phyloP scores from a whole-genome alignment of 23 red algal genomes.

The Porphyridium purpureum region DNA sequence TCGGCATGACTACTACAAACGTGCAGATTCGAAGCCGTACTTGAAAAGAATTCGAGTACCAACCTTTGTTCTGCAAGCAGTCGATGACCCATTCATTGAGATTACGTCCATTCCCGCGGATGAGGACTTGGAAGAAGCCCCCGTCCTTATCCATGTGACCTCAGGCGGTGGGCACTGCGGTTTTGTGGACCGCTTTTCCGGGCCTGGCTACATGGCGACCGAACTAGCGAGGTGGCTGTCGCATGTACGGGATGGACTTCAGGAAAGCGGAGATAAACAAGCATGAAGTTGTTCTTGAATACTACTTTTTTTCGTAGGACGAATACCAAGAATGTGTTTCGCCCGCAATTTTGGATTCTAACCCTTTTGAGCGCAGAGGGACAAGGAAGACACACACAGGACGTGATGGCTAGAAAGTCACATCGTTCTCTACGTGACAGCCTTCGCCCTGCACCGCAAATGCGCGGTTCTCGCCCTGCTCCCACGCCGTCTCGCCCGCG shows the following conservation, averaged over 20 bases:
- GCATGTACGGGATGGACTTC: slow-evolving; percentile 11
- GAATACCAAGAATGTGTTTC: too few species aligned
- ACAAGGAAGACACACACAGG: too few species aligned
- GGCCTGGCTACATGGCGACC: slow-evolving; percentile 16
- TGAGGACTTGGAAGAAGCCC: slow-evolving; percentile 24
- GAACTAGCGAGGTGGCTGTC: slow-evolving; percentile 40
- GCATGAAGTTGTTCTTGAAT: too few species aligned
- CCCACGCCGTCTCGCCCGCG: too few species aligned
- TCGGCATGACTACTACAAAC: slow-evolving; percentile 56
- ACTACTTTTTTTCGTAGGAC: too few species aligned
- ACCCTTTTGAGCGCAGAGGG: too few species aligned
- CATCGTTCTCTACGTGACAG: too few species aligned
- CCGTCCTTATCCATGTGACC: slow-evolving; percentile 30
- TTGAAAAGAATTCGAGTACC: slow-evolving; percentile 39
- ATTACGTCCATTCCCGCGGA: slow-evolving; percentile 20
- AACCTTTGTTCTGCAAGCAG: slow-evolving; percentile 33
- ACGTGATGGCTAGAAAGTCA: too few species aligned
- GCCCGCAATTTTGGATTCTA: too few species aligned
- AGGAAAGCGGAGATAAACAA: neutral
- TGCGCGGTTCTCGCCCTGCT: too few species aligned
- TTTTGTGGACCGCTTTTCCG: slow-evolving; percentile 21
- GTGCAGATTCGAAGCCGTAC: slow-evolving; percentile 22
- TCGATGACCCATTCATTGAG: slow-evolving; percentile 80
- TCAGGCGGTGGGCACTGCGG: slow-evolving; percentile 77
- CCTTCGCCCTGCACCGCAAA: too few species aligned